phyloP scores from a whole-genome alignment of 2,329 filamentous ascomycete genomes.

The Sphaerulina musiva region DNA sequence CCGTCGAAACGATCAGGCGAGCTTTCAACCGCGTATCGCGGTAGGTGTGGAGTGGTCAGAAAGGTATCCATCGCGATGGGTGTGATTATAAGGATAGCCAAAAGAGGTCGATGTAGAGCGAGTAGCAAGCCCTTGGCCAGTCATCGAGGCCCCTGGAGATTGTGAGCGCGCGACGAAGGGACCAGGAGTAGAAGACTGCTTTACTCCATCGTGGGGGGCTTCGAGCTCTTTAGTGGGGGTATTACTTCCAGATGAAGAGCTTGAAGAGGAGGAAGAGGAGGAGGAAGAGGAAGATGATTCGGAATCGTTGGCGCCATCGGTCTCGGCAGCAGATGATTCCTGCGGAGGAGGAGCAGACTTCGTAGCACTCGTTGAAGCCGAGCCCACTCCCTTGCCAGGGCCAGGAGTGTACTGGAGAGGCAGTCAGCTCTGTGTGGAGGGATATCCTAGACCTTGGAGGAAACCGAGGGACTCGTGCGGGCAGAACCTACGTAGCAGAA shows the following conservation, averaged over 20 bases:
- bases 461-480: slow-evolving; percentile 29
- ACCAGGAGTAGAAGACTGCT: slow-evolving; percentile 18
- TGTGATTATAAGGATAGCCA: slow-evolving; percentile 33
- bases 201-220: slow-evolving; percentile 24
- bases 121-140: slow-evolving; percentile 22
- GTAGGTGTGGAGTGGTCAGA: slow-evolving; percentile 32
- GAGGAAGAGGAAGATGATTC: slow-evolving; percentile 18
- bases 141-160: slow-evolving; percentile 28
- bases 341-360: slow-evolving; percentile 5
- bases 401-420: slow-evolving; percentile 33
- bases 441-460: slow-evolving; percentile 22
- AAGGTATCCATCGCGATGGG: slow-evolving; percentile 31
- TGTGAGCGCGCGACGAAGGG: slow-evolving; percentile 30
- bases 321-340: slow-evolving; percentile 8
- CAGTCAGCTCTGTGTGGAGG: slow-evolving; percentile 27
- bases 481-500: slow-evolving; percentile 96
- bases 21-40: slow-evolving; percentile 32
- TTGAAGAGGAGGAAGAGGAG: slow-evolving; percentile 20
- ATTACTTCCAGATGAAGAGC: slow-evolving; percentile 22
- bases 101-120: slow-evolving; percentile 30
- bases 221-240: slow-evolving; percentile 28
- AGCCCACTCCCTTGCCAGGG: slow-evolving; percentile 25
- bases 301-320: slow-evolving; percentile 12
- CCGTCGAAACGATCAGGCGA: slow-evolving; percentile 12
- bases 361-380: slow-evolving; percentile 13